phyloP scores from a whole-genome alignment of 352 stramenopile genomes.

The Globisporangium carolinianum region DNA sequence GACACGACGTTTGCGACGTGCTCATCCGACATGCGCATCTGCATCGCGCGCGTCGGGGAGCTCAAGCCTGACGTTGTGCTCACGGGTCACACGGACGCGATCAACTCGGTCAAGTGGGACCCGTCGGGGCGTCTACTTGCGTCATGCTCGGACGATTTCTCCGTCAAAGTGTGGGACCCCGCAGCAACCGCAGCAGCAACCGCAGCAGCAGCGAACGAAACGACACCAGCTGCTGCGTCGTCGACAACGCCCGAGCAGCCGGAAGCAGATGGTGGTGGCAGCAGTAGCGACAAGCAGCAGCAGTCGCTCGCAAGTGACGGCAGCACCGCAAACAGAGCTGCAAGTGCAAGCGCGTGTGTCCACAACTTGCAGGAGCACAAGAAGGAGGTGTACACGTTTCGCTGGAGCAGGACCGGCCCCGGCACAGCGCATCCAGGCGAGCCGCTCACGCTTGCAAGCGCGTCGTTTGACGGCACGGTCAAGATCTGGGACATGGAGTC shows the following conservation, averaged over 20 bases:
- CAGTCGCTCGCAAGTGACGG: not conserved
- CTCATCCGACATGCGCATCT: slow-evolving; percentile 91
- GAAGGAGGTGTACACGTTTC: slow-evolving; percentile 93
- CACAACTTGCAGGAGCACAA: slow-evolving; percentile 88
- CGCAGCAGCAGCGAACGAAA: slow-evolving; percentile 3
- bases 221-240: too few relatives aligned
- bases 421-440: slow-evolving; percentile 49
- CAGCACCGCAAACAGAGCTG: slow-evolving; percentile 17
- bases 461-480: slow-evolving; percentile 95
- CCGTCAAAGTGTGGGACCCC: slow-evolving; percentile 96
- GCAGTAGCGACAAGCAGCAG: slow-evolving; percentile 21
- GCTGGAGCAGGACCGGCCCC: slow-evolving; percentile 85
- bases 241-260: slow-evolving; percentile 15
- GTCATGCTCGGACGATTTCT: slow-evolving; percentile 97
- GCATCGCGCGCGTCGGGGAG: slow-evolving; percentile 86
- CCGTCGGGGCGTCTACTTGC: slow-evolving; percentile 90
- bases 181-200: slow-evolving; percentile 1
- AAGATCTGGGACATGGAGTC: slow-evolving; percentile 92
- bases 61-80: slow-evolving; percentile 74
- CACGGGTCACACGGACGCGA: slow-evolving; percentile 93
- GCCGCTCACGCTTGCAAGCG: slow-evolving; percentile 87
- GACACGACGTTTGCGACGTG: slow-evolving; percentile 93
- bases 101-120: slow-evolving; percentile 99
- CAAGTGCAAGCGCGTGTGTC: slow-evolving; percentile 36
- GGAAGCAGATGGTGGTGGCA: slow-evolving; percentile 9